Evolutionary conservation across 2,329 filamentous ascomycete genomes (phyloP).

Genomic region (Fusarium metavorans): DNA sequence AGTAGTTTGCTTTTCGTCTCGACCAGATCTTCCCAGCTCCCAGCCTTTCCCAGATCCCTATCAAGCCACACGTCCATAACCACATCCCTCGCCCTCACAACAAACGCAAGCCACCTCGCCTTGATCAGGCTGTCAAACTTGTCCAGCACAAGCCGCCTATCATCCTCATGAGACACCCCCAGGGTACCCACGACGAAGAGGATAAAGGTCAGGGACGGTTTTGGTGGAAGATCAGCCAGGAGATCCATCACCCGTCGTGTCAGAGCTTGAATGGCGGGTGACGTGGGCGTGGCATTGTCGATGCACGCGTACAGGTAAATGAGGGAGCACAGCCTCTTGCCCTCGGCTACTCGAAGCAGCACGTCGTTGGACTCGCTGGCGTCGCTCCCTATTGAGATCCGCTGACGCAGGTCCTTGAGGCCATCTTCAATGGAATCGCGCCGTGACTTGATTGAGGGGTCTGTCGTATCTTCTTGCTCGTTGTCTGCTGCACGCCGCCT

Average conservation of each 20-base stretch:
- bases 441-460: neutral
- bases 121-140: conserved; percentile 14
- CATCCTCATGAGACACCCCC: conserved; percentile 12
- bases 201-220: conserved; percentile 7
- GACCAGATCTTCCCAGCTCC: conserved; percentile 14
- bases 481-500: neutral
- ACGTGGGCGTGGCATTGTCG: conserved; percentile 6
- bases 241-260: conserved; percentile 9
- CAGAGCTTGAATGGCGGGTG: neutral
- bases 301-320: conserved; percentile 16
- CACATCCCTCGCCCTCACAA: conserved; percentile 5
- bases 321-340: conserved; percentile 6
- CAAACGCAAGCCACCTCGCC: conserved; percentile 2
- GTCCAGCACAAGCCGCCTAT: conserved; percentile 5
- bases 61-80: conserved; percentile 12
- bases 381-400: neutral
- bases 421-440: conserved; percentile 4
- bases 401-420: neutral
- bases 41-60: conserved; percentile 5
- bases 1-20: conserved; percentile 8
- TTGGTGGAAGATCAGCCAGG: conserved; percentile 1
- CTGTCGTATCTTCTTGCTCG: neutral
- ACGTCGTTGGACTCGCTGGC: neutral
- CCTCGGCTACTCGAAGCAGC: conserved; percentile 3
- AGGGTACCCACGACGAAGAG: conserved; percentile 11